Percentiles rank a stretch among this genome's conserved stretches.
Conservation (phyloP, 306 rosid species). For the Macrotyloma uniflorum region DNA sequence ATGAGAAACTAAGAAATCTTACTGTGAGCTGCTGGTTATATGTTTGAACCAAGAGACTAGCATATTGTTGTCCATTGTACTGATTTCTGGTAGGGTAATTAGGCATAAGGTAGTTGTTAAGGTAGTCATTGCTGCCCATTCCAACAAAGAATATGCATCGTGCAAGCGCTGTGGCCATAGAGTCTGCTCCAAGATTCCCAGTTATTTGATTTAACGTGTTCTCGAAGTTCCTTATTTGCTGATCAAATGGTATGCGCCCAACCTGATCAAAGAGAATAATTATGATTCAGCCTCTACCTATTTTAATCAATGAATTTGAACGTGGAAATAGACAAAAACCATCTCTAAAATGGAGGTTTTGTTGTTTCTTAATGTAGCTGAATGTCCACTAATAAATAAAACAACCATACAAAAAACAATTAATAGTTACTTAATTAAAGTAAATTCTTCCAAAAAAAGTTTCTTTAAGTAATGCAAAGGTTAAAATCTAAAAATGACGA, state of each 20-base stretch:
- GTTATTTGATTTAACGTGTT: constrained; percentile 67
- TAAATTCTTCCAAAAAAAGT: not conserved
- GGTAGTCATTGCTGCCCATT: constrained; percentile 98
- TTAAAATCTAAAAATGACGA: not conserved
- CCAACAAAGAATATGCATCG: constrained; percentile 78
- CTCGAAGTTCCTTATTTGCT: constrained; percentile 81
- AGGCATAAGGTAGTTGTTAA: constrained; percentile 95
- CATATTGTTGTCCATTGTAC: constrained; percentile 69
- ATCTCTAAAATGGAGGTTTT: not conserved
- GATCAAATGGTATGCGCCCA: constrained; percentile 78
- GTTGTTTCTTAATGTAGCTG: not conserved
- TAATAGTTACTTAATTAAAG: not conserved
- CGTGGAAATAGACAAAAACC: not conserved
- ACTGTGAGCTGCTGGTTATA: constrained; percentile 77
- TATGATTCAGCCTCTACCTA: not conserved
- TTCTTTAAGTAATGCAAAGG: not conserved
- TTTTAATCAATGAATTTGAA: not conserved
- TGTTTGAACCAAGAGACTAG: constrained; percentile 65
- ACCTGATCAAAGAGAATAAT: constrained; percentile 51
- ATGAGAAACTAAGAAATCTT: constrained; percentile 26
- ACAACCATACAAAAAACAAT: not conserved
- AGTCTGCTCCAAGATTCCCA: constrained; percentile 58
- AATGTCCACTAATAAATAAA: not conserved
- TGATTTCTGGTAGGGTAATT: constrained; percentile 74
- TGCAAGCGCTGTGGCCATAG: constrained; percentile 51